Evolutionary conservation across 768 basidiomycete species (phyloP), one percentile per base, ranked within the genome.

Genomic region (Mycena vulgaris): DNA sequence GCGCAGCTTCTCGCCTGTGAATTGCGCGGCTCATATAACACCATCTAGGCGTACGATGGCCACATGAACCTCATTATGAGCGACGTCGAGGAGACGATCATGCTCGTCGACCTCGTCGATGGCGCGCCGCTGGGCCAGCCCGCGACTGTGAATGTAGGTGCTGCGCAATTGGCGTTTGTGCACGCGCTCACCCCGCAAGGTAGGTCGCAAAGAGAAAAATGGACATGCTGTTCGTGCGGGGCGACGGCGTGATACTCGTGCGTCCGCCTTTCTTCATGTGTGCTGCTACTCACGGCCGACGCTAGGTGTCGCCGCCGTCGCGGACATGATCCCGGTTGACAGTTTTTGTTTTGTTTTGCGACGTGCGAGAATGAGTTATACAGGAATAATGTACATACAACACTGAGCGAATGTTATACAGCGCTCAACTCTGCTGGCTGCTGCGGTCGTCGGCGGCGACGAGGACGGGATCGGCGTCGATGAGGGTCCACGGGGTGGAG

Each of bases 61-160:
- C 98, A 99, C 81, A 99, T 99, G 98, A 99, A 99, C 81, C 87
- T 99, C 75, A 98, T 99, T 71, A 87, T 99, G 75, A 96, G 95
- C 76, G 95, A 98, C 78, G 98, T 98, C 19, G 97, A 98, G 79
- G 98, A 99, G 84, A 96, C 93, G 3, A 95, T 99, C 71, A 94
- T 97, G 90, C 87, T 98, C 71, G 95, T 98, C n/a, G 96, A 98
- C 73, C 83, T 87, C 2, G 83, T 87, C n/a, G 96, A 97, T 39
- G 88, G 87, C 48, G 89, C 83, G 14, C 81, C 86, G 10, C 86
- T 87, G 65, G 84, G 84, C 3, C 86, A 88, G 63, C 49, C 67
- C 59, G 88, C 88, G 2, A 87, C 90, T 27, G 90, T 96, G 13
- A 93, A 92, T 75, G 92, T 92, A 77, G 63, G 84, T 75, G 11